These are phyloP conservation scores for Tremella yokohamensis DNA, from an alignment of 768 basidiomycete species.

Conservation along the genomic window DNA sequence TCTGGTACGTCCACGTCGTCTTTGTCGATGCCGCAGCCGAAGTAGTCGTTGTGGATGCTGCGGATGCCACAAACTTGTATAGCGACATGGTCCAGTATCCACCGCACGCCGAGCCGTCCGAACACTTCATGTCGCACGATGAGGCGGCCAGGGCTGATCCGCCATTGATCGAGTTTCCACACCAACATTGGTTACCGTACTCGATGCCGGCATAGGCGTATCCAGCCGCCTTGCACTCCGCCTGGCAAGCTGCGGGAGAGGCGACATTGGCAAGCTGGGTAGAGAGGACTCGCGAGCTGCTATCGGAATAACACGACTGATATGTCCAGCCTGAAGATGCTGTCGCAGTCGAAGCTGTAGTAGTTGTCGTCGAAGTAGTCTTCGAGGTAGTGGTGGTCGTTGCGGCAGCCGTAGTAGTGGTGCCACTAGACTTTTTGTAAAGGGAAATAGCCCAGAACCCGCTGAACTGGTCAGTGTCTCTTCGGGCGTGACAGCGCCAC, in stretches of 20 bases:
- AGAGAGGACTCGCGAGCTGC: too few relatives aligned
- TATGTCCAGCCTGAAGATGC: background rate
- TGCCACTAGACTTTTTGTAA: background rate
- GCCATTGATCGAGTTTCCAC: slow-evolving; percentile 34
- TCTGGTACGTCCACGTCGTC: too few relatives aligned
- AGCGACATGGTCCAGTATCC: slow-evolving; percentile 28
- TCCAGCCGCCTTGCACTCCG: slow-evolving; percentile 43
- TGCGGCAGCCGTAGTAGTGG: background rate
- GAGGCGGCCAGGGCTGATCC: slow-evolving; percentile 25
- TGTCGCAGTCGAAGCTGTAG: slow-evolving; percentile 1
- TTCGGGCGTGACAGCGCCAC: slow-evolving; percentile 1
- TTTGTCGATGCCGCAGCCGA: slow-evolving; percentile 1
- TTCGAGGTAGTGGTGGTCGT: slow-evolving; percentile 1
- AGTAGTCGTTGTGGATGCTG: slow-evolving; percentile 3
- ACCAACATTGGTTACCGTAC: slow-evolving; percentile 50
- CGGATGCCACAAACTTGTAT: slow-evolving; percentile 25
- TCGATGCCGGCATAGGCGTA: slow-evolving; percentile 49
- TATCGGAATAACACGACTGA: background rate
- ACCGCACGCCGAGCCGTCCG: slow-evolving; percentile 34
- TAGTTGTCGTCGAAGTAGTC: background rate
- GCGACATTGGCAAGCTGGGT: background rate
- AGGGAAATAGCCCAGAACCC: background rate
- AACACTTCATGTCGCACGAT: slow-evolving; percentile 40
- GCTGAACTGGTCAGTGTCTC: slow-evolving; percentile 6
- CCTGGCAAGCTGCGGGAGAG: slow-evolving; percentile 40